Evolutionary conservation across 352 stramenopile genomes (phyloP).

Genomic region (Phytopythium kandeliae): DNA sequence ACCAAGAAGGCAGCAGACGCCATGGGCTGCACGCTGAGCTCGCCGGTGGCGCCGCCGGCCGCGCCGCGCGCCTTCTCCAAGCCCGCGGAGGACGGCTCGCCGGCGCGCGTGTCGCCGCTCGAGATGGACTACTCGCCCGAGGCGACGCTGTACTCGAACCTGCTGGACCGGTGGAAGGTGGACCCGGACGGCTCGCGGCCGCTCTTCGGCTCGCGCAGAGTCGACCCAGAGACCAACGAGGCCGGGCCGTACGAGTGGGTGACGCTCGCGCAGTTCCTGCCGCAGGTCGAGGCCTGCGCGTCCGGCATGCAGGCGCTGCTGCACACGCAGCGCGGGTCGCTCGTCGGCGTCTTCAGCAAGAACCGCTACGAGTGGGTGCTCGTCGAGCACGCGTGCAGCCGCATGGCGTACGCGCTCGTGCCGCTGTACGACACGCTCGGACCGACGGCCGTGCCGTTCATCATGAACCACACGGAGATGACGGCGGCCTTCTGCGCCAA

Average conservation of each 20-base stretch:
- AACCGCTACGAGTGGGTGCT: conserved; percentile 69
- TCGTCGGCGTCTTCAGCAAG: conserved; percentile 68
- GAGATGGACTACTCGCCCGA: too few relatives aligned
- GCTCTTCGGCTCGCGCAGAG: conserved; percentile 51
- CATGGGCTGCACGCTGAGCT: too few relatives aligned
- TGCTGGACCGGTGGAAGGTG: conserved; percentile 29
- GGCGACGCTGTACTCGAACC: conserved; percentile 49
- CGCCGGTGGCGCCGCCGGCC: too few relatives aligned
- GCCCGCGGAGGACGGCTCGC: too few relatives aligned
- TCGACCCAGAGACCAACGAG: conserved; percentile 27
- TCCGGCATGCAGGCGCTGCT: conserved; percentile 33
- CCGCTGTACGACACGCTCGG: conserved; percentile 82
- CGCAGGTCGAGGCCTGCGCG: conserved; percentile 33
- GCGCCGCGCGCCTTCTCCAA: too few relatives aligned
- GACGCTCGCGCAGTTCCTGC: conserved; percentile 52
- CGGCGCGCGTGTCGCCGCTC: too few relatives aligned
- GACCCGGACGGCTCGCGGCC: conserved; percentile 41
- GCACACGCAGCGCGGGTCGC: conserved; percentile 29
- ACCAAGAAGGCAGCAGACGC: too few relatives aligned
- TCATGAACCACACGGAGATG: conserved; percentile 77
- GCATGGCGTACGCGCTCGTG: conserved; percentile 64
- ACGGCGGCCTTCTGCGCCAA: conserved; percentile 61
- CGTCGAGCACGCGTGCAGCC: conserved; percentile 55
- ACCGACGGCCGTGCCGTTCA: conserved; percentile 51
- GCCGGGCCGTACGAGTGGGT: conserved; percentile 47